Evolutionary conservation across 2,329 filamentous ascomycete genomes (phyloP), one percentile per base, ranked within the genome.

Genomic region (Cadophora luteo-olivacea): DNA sequence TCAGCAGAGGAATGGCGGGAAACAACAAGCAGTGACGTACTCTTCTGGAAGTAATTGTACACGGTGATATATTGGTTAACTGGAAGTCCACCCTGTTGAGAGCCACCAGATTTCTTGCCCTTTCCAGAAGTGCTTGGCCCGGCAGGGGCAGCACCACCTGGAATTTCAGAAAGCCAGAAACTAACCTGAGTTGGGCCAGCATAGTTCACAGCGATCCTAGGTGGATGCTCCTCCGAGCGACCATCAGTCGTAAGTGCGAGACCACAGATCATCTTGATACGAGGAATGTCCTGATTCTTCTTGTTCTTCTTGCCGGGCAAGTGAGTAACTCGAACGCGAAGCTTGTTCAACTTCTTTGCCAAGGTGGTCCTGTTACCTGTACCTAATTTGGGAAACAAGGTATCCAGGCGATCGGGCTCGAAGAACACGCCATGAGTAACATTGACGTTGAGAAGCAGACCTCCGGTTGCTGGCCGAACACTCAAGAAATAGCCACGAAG

Each of bases 401-500:
- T 41, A 3, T 62, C 65, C 24, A 89, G 76, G 2, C 78, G 77
- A 0, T 81, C 81, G 1, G 81, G 73, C 70, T 85, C 81, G 77
- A 87, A 88, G 73, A 88, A 90, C 0, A 87, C 86, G 2, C 83
- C 82, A 55, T 85, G 85, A 9, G 86, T 86, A 32, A 90, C 87
- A 68, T 91, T 89, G 3, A 91, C 80, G 67, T 91, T 91, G 14
- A 91, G 76, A 0, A 91, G 75, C 4, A 91, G 79, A 3, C 87
- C 82, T 49, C 82, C 83, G 16, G 86, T 85, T 2, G 86, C 84
- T 1, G 86, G 83, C 5, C 89, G 85, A 36, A 88, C 85, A 73
- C 87, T 90, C 12, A 87, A 81, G 74, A 86, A 90, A 77, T 86
- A 91, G 0, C 89, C 89, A 52, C 88, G 82, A 4, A 89, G 76